Evolutionary conservation across 139 green algal genomes (phyloP).

Genomic region (Tetradesmus lagerheimii): DNA sequence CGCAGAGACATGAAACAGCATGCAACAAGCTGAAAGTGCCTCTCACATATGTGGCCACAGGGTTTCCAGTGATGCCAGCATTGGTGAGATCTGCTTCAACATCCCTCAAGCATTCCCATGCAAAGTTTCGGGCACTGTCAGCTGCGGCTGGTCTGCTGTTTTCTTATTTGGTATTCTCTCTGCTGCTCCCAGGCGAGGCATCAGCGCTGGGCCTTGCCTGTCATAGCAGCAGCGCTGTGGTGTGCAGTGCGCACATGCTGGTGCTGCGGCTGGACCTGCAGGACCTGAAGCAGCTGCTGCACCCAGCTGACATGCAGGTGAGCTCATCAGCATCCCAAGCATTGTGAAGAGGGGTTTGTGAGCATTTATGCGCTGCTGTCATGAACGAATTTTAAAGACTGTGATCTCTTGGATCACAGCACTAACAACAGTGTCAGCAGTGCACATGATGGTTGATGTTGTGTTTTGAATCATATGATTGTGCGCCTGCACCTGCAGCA

Average conservation of each 20-base stretch:
- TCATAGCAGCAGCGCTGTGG: slow-evolving; percentile 21
- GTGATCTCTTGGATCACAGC: too few relatives aligned
- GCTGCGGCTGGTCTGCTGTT: too few relatives aligned
- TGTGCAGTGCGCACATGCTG: neutral
- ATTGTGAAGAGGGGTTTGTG: neutral
- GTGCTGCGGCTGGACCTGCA: slow-evolving; percentile 30
- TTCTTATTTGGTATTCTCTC: neutral
- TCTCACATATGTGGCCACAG: too few relatives aligned
- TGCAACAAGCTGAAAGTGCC: neutral
- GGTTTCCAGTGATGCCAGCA: too few relatives aligned
- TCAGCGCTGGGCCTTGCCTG: neutral
- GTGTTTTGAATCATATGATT: neutral
- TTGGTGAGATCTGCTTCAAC: too few relatives aligned
- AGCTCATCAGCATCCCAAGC: neutral
- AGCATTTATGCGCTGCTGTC: neutral
- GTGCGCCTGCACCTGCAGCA: neutral
- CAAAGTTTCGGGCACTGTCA: too few relatives aligned
- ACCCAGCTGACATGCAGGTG: slow-evolving; percentile 25
- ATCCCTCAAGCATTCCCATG: too few relatives aligned
- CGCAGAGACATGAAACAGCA: neutral
- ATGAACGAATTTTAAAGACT: too few relatives aligned
- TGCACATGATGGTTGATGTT: too few relatives aligned
- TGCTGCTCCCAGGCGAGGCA: slow-evolving; percentile 28
- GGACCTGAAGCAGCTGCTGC: slow-evolving; percentile 21
- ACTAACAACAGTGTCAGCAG: neutral